Evolutionary conservation across 106 monocot species (phyloP), one percentile per base, ranked within the genome.

Genomic region (Chionographis japonica): DNA sequence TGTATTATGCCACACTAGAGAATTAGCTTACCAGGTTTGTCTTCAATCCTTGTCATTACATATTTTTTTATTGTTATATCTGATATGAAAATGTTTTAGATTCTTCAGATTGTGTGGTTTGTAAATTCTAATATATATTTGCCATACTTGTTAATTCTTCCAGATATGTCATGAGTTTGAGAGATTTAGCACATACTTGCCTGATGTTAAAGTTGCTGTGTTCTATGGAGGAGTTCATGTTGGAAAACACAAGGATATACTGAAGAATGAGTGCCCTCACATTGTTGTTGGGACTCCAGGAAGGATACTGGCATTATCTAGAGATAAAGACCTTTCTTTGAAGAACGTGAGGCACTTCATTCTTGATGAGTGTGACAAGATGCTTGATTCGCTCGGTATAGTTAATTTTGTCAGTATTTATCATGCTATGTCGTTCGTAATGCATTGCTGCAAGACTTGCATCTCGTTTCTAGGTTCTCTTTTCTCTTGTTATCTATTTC

Each of bases 331-430:
- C 35, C 85, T 99, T 35, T 85, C 81, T 37, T 58, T 99, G 73
- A 93, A 93, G 88, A 99, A 99, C 81, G 98, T 99, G 65, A 85
- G 93, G 74, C 93, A 99, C 72, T 99, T 99, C 66, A 93, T 99
- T 70, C 93, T 99, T 66, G 98, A 99, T 74, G 98, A 99, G 74
- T 99, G 98, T 71, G 98, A 99, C 70, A 99, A 99, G 72, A 99
- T 99, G 98, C 83, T 99, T 0, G 93, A 99, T 39, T 78, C 88
- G 12, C 83, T 88, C 64, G 88, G 88, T 88, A 88, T 59, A 43
- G 2, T 58, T 68, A 57, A 7, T 14, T 15, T 52, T 27, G 5
- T 19, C 58, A 39, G 58, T 17, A 12, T 50, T 67, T 19, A 13
- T 65, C 11, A 12, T 50, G 6, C 4, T 58, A 16, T 40, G 17